Base-by-base conservation (phyloP, 257 asterid genomes). In the Solanum medicagineum region DNA sequence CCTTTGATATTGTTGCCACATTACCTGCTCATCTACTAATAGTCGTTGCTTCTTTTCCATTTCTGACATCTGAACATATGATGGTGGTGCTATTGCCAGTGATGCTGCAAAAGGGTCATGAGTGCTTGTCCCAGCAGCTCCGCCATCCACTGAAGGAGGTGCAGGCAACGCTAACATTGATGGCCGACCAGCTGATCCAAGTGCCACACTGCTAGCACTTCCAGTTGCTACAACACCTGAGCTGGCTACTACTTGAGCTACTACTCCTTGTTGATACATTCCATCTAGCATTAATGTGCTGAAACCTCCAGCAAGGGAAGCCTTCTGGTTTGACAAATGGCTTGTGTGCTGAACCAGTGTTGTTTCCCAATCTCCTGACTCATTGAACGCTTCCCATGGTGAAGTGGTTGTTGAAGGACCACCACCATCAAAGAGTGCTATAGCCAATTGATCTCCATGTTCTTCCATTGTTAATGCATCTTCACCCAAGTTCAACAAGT, bases 11-110 rank as follows among this genome's bases (percentile, higher is more conserved):
- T 95, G 95, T 90, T 94, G 99, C 99, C 99, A 97, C 92, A 92
- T 89, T 42, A 89, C 9, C 80, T 97, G 99, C 90, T 97, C 98
- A 53, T 97, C 94, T 22, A 86, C 91, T 49, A 92, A 87, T 85
- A 93, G 80, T 80, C 91, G 89, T 62, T 92, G 99, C 89, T 95
- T 97, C 90, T 91, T 95, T 90, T 97, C 99, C 94, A 95, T 87
- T 49, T 95, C 99, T 10, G 98, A 90, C 97, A 95, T 93, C 87
- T 97, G 99, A 86, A 97, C 98, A 15, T 93, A 95, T 2, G 99
- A 20, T 3, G 99, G 99, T 12, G 98, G 98, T 1, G 98, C 92
- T 32, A 97, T 66, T 7, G 87, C 84, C 0, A 97, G 88, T 5
- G 99, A 95, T 36, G 98, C 98, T 0, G 96, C 93, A 81, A 92